These are phyloP conservation scores for Luzula sylvatica DNA, from an alignment of 176 grass and related monocot species.

Conservation along the genomic window DNA sequence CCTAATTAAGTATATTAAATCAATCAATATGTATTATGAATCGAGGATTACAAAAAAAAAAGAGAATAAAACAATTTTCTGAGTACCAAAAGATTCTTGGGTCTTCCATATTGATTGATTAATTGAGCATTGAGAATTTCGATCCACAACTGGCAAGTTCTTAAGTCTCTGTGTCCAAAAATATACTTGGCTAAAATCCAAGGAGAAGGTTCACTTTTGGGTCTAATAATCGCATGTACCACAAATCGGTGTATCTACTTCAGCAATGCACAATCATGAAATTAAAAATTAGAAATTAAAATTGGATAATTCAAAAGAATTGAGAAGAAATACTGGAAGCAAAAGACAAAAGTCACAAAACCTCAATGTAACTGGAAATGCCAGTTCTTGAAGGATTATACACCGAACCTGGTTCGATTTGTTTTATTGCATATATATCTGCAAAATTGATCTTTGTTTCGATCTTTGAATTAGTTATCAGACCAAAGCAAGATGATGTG, in stretches of 20 bases:
- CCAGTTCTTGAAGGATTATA: no score
- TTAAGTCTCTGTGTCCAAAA: slow-evolving; percentile 60
- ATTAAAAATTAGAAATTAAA: not conserved
- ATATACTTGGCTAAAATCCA: slow-evolving; percentile 64
- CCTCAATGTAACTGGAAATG: no score
- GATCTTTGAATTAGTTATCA: slow-evolving; percentile 13
- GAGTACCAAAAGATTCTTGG: slow-evolving; percentile 76
- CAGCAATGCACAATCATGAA: slow-evolving; percentile 10
- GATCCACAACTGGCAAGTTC: slow-evolving; percentile 57
- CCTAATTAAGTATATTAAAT: slow-evolving; percentile 35
- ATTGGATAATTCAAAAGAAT: no score
- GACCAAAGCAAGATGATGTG: slow-evolving; percentile 1
- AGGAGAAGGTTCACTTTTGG: slow-evolving; percentile 35
- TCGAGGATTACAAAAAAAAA: no score
- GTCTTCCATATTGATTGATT: slow-evolving; percentile 38
- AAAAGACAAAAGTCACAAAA: no score
- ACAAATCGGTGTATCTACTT: slow-evolving; percentile 73
- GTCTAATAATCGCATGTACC: slow-evolving; percentile 32
- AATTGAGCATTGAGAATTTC: slow-evolving; percentile 32
- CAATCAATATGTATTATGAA: not conserved
- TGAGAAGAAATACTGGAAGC: not conserved
- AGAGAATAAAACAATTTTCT: no score
- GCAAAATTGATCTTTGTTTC: no score
- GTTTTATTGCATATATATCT: no score
- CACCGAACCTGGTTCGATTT: no score